These are phyloP conservation scores for Sarcomyxa edulis DNA, from an alignment of 768 basidiomycete genomes.

Conservation along the genomic window DNA sequence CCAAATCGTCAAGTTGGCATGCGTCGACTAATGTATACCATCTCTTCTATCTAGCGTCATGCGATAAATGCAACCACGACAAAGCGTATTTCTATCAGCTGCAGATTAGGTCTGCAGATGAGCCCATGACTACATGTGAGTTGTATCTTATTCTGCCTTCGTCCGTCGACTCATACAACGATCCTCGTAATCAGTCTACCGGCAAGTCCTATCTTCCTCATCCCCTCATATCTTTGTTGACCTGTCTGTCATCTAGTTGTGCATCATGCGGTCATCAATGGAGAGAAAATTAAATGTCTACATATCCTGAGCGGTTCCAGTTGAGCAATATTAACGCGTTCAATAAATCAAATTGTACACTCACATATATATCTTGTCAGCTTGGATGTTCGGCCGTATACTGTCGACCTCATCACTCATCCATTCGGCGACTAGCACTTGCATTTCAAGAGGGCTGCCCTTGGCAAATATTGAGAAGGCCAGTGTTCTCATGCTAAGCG, in stretches of 20 bases:
- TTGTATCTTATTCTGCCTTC: constrained; percentile 6
- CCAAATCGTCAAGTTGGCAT: constrained; percentile 8
- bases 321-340: background rate
- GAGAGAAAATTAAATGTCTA: constrained; percentile 51
- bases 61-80: constrained; percentile 78
- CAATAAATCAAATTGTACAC: background rate
- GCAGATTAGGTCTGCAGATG: constrained; percentile 91
- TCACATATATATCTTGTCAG: constrained; percentile 3
- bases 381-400: background rate
- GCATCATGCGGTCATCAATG: constrained; percentile 54
- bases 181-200: constrained; percentile 44
- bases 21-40: background rate
- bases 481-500: too few species aligned
- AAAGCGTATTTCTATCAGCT: constrained; percentile 93
- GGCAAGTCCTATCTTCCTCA: constrained; percentile 33
- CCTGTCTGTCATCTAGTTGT: background rate
- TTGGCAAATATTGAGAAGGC: too few species aligned
- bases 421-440: background rate
- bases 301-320: background rate
- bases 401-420: background rate
- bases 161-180: background rate
- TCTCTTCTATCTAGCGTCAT: constrained; percentile 33
- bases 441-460: too few species aligned
- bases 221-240: too few species aligned
- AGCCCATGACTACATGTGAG: constrained; percentile 77